A percentile compares a stretch with the other conserved stretches of the same genome.
These are phyloP conservation scores for Dendrocalamus latiflorus DNA, from an alignment of 202 grass and related monocot species.

Conservation along the genomic window DNA sequence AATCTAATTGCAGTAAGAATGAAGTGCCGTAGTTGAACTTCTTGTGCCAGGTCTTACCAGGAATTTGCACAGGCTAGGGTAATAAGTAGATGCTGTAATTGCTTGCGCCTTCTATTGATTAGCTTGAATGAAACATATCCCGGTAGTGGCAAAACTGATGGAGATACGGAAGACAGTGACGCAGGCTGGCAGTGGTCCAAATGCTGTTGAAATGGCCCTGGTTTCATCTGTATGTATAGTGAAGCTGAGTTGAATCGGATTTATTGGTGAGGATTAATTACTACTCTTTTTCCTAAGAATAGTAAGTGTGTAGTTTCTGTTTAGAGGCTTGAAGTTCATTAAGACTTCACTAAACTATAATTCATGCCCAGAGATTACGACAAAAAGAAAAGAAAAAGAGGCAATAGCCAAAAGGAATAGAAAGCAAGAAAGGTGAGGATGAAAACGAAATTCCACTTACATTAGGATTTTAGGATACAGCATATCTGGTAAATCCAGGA, in stretches of 20 bases:
- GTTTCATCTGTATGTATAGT: background rate
- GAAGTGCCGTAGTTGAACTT: background rate
- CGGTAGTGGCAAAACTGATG: background rate
- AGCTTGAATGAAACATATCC: background rate
- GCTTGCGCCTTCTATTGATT: background rate
- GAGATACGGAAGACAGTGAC: background rate
- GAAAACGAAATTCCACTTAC: constrained; percentile 5
- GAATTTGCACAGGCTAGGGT: background rate
- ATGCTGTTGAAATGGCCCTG: background rate
- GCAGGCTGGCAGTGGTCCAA: background rate
- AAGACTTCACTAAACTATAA: background rate
- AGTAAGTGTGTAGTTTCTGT: background rate
- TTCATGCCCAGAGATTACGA: background rate
- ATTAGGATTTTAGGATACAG: constrained; percentile 4
- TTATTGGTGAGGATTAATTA: background rate
- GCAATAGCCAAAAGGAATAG: background rate
- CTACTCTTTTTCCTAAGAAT: background rate
- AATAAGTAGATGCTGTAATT: background rate
- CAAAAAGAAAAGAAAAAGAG: background rate
- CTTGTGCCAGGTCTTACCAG: background rate
- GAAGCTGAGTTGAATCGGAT: background rate
- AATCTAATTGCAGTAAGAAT: background rate
- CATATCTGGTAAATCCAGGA: background rate
- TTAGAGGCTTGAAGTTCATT: background rate
- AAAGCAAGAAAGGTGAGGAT: background rate